Evolutionary conservation across 345 rosid species (phyloP).

Genomic region (Salix viminalis): DNA sequence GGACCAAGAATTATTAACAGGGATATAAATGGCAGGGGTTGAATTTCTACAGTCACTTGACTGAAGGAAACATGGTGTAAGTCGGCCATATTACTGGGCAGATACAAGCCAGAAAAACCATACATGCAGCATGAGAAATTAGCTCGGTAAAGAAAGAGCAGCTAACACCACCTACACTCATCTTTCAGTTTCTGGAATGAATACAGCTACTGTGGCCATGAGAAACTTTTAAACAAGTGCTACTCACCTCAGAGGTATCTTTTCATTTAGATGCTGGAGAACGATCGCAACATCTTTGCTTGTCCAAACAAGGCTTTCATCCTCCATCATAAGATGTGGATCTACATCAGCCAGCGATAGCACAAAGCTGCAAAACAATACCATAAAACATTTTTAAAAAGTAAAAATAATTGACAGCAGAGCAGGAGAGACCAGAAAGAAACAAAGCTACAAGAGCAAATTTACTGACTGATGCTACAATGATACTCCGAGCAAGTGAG

Average conservation of each 20-base stretch:
- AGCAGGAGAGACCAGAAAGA: too few species aligned
- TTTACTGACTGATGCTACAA: too few species aligned
- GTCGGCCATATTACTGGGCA: background rate
- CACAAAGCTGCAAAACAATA: constrained; percentile 58
- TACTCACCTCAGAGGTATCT: constrained; percentile 84
- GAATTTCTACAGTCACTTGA: background rate
- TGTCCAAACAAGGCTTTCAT: constrained; percentile 96
- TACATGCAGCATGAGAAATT: background rate
- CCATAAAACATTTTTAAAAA: background rate
- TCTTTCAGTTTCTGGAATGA: background rate
- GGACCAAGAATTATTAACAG: background rate
- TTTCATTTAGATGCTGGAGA: constrained; percentile 82
- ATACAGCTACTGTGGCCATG: background rate
- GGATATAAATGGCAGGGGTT: background rate
- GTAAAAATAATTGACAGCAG: background rate
- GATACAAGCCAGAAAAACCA: background rate
- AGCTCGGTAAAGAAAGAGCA: too few species aligned
- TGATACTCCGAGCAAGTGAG: too few species aligned
- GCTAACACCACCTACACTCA: too few species aligned
- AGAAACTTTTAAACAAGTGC: background rate
- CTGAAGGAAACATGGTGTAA: background rate
- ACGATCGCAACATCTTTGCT: constrained; percentile 88
- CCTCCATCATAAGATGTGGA: constrained; percentile 89
- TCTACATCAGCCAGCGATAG: constrained; percentile 95
- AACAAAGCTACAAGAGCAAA: too few species aligned